Evolutionary conservation across 2,329 filamentous ascomycete genomes (phyloP).

Genomic region (Pseudogymnoascus sp.): DNA sequence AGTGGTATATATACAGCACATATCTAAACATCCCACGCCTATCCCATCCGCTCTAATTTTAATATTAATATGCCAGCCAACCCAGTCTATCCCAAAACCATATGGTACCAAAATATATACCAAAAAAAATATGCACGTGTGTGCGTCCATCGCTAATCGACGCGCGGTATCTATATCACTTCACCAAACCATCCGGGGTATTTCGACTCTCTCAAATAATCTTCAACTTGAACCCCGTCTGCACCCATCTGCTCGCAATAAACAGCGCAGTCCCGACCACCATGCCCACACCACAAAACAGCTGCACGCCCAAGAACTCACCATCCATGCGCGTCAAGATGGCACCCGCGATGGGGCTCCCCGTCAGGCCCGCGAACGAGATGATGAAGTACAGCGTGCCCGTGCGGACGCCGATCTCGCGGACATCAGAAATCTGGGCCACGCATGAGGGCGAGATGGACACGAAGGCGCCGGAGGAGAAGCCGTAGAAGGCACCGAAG

Average conservation of each 20-base stretch:
- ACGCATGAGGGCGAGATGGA: slow-evolving; percentile 56
- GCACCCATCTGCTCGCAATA: slow-evolving; percentile 30
- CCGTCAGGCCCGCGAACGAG: slow-evolving; percentile 57
- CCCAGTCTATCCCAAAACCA: background rate
- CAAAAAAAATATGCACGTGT: background rate
- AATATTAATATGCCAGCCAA: background rate
- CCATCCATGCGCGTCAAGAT: slow-evolving; percentile 46
- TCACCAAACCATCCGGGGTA: background rate
- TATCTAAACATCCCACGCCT: background rate
- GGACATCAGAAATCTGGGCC: slow-evolving; percentile 62
- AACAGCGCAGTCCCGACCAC: slow-evolving; percentile 35
- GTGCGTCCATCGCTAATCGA: background rate
- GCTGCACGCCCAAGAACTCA: slow-evolving; percentile 42
- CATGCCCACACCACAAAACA: slow-evolving; percentile 55
- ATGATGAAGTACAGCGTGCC: slow-evolving; percentile 57
- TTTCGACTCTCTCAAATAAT: slow-evolving; percentile 18
- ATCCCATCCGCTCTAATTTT: background rate
- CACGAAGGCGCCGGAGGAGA: slow-evolving; percentile 59
- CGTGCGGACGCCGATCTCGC: slow-evolving; percentile 60
- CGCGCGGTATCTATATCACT: background rate
- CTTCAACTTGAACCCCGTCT: slow-evolving; percentile 20
- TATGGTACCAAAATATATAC: background rate
- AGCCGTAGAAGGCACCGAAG: slow-evolving; percentile 62
- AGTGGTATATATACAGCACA: background rate
- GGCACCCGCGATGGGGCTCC: slow-evolving; percentile 60